Base-by-base conservation (phyloP, 2,329 filamentous ascomycete species). In the Phoma sp. region DNA sequence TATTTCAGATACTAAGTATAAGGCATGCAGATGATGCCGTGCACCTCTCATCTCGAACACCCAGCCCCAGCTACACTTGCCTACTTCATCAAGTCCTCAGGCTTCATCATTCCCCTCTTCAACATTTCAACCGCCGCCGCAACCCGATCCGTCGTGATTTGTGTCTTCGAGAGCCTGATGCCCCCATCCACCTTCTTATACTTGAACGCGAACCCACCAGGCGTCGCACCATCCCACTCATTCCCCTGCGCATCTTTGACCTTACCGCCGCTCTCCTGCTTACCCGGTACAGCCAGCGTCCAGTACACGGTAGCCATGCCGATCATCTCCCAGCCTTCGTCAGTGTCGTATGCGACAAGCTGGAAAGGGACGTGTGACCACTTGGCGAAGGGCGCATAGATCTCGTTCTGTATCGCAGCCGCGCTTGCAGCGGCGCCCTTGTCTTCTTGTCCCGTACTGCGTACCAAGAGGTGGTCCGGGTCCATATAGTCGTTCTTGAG, bases 51-150 rank as follows among this genome's bases (percentile, higher is more conserved):
- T 9, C 27, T 6, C 9, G 9, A 6, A 29, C 27, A 29, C 27
- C 9, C 27, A 29, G 27, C 27, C 9, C 6, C 27, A 29, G 1
- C 2, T 33, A 7, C 32, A 13, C 13, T 13, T 13, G 13, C 13
- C 33, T 52, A 60, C 46, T 60, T 58, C 10, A 60, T 11, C 45
- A 60, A 37, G 45, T 60, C 58, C 42, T 58, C 58, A 1, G 55
- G 39, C 42, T 60, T 60, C 52, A 60, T 52, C 55, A 60, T 58
- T 3, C 58, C 55, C 11, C 55, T 45, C 46, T 58, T 60, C 46
- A 60, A 10, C 55, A 60, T 60, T 1, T 9, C 43, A 22, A 56
- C 55, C 5, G 58, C 30, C 14, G 52, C 58, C 27, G 32, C 45
- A 10, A 52, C 49, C 4, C 52, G 58, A 49, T 60, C 55, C 11